Evolutionary conservation across 2,329 filamentous ascomycete genomes (phyloP), one percentile per base, ranked within the genome.

Genomic region (Chrysoporthe austroafricana): DNA sequence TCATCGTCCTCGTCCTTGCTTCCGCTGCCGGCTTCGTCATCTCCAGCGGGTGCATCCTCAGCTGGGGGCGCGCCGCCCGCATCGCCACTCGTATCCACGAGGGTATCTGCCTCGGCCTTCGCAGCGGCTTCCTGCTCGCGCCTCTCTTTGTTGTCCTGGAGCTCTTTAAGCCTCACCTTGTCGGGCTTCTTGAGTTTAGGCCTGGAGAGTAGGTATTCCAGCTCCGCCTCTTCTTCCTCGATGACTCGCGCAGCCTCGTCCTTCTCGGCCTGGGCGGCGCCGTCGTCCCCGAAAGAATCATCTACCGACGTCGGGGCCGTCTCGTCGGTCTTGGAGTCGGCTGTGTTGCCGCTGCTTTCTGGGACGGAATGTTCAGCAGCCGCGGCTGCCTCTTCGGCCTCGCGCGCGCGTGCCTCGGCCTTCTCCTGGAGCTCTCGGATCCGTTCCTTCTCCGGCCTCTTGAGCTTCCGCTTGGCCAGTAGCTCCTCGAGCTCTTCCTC

Each of bases 401-500:
- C 65, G 21, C 68, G 68, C 34, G 48, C 44, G 7, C 68, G 68
- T 4, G 62, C 54, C 18, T 66, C 54, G 16, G 68, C 68, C 14
- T 66, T 63, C 4, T 65, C 66, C 48, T 70, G 62, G 0, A 70
- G 48, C 1, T 61, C 4, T 42, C 36, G 62, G 13, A 68, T 32
- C 5, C 68, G 68, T 1, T 68, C 63, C 39, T 62, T 68, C 0
- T 70, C 68, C 36, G 62, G 4, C 62, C 56, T 68, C 5, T 62
- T 70, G 48, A 8, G 66, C 44, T 66, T 70, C 54, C 58, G 62
- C 58, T 66, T 70, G 11, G 26, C 16, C 14, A 46, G 43, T 8
- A 70, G 52, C 21, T 42, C 13, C 7, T 66, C 63, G 11, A 70
- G 62, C 32, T 70, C 67, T 60, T 69, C 69, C 43, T 67, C 67